Evolutionary conservation across 2,329 filamentous ascomycete species (phyloP), one percentile per base, ranked within the genome.

Genomic region (Cordyceps cicadae): DNA sequence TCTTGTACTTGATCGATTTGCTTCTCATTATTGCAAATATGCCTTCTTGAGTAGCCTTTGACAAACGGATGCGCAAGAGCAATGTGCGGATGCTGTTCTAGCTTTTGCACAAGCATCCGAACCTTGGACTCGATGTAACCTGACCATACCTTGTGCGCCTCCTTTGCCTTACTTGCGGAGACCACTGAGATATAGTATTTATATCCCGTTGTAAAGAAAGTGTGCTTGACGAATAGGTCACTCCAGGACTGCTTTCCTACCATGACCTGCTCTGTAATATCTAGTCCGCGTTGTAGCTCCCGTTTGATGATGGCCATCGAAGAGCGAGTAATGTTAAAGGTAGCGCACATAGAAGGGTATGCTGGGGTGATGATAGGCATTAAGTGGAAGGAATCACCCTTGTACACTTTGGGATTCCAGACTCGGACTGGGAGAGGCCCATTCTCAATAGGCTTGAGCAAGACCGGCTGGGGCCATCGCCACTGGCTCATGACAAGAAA

Each of bases 301-400:
- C 87, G 82, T 65, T 91, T 84, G 69, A 99, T 92, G 54, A 97
- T 85, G 7, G 83, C 79, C 77, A 92, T 90, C 1, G 92, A 95
- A 1, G 93, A 97, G 65, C 84, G 80, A 3, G 89, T 92, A 63
- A 99, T 87, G 69, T 96, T 97, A 77, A 96, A 94, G 0, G 94
- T 97, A 1, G 94, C 88, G 72, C 94, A 97, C 92, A 97, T 97
- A 54, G 92, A 95, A 3, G 94, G 94, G 71, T 97, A 97, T 1
- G 94, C 92, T 1, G 94, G 94, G 1, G 94, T 99, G 69, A 99
- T 97, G 73, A 99, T 90, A 32, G 94, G 94, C 94, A 99, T 99
- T 57, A 97, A 79, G 73, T 97, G 93, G 66, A 86, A 89, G 49
- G 84, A 84, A 72, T 97, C 94, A 59, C 85, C 83, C 63, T 86